Evolutionary conservation across 805 yeast genomes (phyloP).

Genomic region (Dipodascopsis tothii): DNA sequence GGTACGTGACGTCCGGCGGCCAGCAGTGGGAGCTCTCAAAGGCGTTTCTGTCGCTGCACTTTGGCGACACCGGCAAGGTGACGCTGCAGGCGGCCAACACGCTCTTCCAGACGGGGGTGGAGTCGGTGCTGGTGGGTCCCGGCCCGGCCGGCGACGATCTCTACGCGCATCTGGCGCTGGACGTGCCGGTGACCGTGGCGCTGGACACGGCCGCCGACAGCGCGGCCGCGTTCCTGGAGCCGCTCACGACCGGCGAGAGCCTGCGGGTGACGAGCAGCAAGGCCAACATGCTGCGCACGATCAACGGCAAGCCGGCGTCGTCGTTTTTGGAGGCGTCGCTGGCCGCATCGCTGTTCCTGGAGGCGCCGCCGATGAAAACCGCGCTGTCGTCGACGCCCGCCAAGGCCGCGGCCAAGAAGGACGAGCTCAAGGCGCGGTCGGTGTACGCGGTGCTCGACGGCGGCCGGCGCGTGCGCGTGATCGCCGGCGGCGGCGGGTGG

Average conservation of each 20-base stretch:
- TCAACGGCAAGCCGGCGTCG: constrained; percentile 53
- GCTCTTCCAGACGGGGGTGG: constrained; percentile 19
- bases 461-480: constrained; percentile 41
- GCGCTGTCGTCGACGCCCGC: constrained; percentile 9
- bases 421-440: constrained; percentile 26
- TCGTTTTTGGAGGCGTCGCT: constrained; percentile 39
- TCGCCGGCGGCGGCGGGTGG: constrained; percentile 76
- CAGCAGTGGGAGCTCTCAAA: constrained; percentile 11
- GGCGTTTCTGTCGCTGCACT: constrained; percentile 6
- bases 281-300: constrained; percentile 53
- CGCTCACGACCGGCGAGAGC: constrained; percentile 12
- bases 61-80: constrained; percentile 3
- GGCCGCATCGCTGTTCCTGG: constrained; percentile 17
- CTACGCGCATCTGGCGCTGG: constrained; percentile 9
- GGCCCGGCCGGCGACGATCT: constrained; percentile 3
- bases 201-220: constrained; percentile 2
- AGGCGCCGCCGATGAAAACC: constrained; percentile 11
- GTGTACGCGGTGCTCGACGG: constrained; percentile 21
- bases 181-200: constrained; percentile 10
- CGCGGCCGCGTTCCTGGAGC: constrained; percentile 9
- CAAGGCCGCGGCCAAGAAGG: constrained; percentile 8
- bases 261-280: constrained; percentile 43
- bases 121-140: constrained; percentile 7
- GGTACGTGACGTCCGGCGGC: constrained; percentile 18
- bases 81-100: constrained; percentile 17